Conservation (phyloP, 2,329 filamentous ascomycete genomes). For the Zalaria obscura region DNA sequence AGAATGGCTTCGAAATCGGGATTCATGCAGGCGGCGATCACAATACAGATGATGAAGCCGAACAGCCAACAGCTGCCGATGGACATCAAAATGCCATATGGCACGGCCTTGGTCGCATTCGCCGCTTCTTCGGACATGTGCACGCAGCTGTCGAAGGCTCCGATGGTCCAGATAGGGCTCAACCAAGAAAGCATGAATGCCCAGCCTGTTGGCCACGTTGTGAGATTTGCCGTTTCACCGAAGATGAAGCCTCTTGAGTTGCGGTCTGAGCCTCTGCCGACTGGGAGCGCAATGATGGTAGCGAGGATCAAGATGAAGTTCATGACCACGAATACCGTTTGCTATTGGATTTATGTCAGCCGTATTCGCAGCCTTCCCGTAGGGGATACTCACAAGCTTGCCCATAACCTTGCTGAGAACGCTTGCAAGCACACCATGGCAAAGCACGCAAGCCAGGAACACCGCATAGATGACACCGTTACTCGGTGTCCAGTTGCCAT, state of each 20-base stretch:
- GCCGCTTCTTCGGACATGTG: constrained; percentile 48
- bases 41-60: constrained; percentile 43
- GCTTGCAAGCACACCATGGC: constrained; percentile 40
- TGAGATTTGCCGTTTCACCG: constrained; percentile 40
- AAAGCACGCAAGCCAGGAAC: constrained; percentile 39
- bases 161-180: constrained; percentile 46
- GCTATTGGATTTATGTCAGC: constrained; percentile 9
- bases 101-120: constrained; percentile 45
- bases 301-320: constrained; percentile 41
- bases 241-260: constrained; percentile 40
- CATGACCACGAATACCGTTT: constrained; percentile 39
- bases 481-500: constrained; percentile 41
- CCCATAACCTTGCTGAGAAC: constrained; percentile 42
- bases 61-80: constrained; percentile 42
- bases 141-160: constrained; percentile 42
- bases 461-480: constrained; percentile 43
- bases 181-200: constrained; percentile 48
- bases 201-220: constrained; percentile 32
- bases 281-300: constrained; percentile 42
- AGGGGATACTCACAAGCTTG: constrained; percentile 23
- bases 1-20: constrained; percentile 36
- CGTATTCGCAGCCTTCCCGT: too few species aligned
- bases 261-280: constrained; percentile 24
- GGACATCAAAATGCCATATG: constrained; percentile 44
- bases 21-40: constrained; percentile 43